Evolutionary conservation across 805 yeast species (phyloP), one percentile per base, ranked within the genome.

Genomic region (Candida nonsorbophila): DNA sequence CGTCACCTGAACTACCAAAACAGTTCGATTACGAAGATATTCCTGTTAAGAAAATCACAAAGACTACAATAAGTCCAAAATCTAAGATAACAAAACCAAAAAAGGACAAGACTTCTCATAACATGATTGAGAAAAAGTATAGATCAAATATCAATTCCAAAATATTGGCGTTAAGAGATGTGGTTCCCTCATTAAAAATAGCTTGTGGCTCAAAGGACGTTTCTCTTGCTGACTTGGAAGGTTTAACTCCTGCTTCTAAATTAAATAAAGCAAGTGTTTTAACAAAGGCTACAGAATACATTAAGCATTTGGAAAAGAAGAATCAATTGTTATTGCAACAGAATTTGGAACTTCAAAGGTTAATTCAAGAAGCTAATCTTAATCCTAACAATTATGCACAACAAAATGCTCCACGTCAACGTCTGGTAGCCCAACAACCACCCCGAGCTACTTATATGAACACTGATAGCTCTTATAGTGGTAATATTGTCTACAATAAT

Each of bases 71-170:
- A 22, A 22, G 18, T 23, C 20, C 17, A 24, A 23, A 19, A 20
- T n/a, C 17, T 7, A 54, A 51, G 34, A 50, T 62, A 12, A 29
- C 59, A 4, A 75, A 73, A 41, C 72, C 75, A 4, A 66, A 58
- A 37, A 77, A 75, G 50, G 73, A 70, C 32, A 71, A 79, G 53
- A 65, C 78, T 1, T 71, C 84, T 6, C 94, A 84, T 55, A 84
- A 83, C 47, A 75, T 81, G 66, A 79, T 84, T 41, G 94, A 84
- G 49, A 83, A 83, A 56, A 78, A 81, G 47, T 84, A 84, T 54
- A 57, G 94, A 42, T 79, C 84, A 13, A 83, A 84, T 46, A 80
- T 84, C 41, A 84, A 82, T 45, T 65, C 79, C 30, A 80, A 78
- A 51, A 82, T 84, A 26, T 41, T 72, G 19, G 80, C 78, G 24